phyloP scores from a whole-genome alignment of 148 eudicot species.

The Tetragonia tetragonoides region DNA sequence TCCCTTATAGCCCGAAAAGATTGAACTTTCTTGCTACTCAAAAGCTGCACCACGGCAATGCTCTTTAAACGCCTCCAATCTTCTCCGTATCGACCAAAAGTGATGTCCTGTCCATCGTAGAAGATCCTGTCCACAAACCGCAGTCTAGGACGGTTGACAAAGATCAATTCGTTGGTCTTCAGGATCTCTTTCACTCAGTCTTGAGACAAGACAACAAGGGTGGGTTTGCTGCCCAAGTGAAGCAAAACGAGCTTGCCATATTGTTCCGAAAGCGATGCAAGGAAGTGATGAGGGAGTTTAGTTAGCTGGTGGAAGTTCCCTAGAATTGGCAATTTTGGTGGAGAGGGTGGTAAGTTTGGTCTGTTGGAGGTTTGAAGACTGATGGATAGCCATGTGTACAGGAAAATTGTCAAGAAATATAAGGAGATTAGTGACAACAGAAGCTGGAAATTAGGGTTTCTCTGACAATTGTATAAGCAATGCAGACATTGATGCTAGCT shows the following conservation, averaged over 20 bases:
- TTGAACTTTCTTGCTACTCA: slow-evolving; percentile 34
- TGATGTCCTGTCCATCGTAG: slow-evolving; percentile 20
- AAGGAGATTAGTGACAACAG: no score
- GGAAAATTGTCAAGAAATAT: no score
- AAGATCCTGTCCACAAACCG: slow-evolving; percentile 5
- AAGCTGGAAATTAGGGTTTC: no score
- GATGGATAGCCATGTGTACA: no score
- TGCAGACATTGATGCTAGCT: no score
- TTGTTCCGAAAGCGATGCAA: slow-evolving; percentile 23
- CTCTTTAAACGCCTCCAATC: slow-evolving; percentile 39
- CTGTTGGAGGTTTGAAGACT: no score
- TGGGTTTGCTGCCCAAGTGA: slow-evolving; percentile 39
- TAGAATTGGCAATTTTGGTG: slow-evolving; percentile 49
- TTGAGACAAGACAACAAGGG: slow-evolving; percentile 27
- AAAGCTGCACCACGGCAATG: slow-evolving; percentile 30
- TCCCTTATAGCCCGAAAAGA: slow-evolving; percentile 33
- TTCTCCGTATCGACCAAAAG: slow-evolving; percentile 26
- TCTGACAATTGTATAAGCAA: no score
- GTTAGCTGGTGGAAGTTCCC: slow-evolving; percentile 65
- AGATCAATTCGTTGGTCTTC: slow-evolving; percentile 53
- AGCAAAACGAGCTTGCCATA: slow-evolving; percentile 49
- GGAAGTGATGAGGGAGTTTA: slow-evolving; percentile 33
- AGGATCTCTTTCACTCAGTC: slow-evolving; percentile 23
- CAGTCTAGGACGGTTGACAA: slow-evolving; percentile 25
- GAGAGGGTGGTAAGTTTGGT: slow-evolving; percentile 43